Base-by-base conservation (phyloP, 2,329 filamentous ascomycete genomes). In the Seiridium unicorne region DNA sequence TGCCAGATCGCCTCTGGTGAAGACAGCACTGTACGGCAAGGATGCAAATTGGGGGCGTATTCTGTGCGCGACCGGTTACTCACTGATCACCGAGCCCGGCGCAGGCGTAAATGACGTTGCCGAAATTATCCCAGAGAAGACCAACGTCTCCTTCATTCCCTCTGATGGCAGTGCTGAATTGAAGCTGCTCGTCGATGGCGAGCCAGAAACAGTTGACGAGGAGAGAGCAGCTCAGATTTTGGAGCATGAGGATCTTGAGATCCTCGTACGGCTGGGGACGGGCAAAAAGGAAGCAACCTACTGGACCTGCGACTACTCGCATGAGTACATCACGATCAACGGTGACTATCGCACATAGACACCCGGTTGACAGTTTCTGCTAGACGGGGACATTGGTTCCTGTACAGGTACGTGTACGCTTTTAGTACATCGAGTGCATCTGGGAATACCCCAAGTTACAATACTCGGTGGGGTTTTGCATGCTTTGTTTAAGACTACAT, bases 41-140 rank as follows among this genome's bases (percentile, higher is more conserved):
- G 95, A 99, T 73, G 95, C 95, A 18, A 99, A 99, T 81, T 99
- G 95, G 95, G 95, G 95, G 40, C 92, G 95, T 58, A 96, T 99
- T 63, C 84, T 98, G 35, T 98, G 95, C 74, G 94, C 95, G 1
- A 93, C 93, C 4, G 95, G 95, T 3, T 98, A 98, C 73, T 81
- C 86, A 11, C 77, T 87, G 51, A 81, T 89, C 63, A 84, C 82
- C 2, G 84, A 85, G 65, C 85, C 84, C 0, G 84, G 83, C 1
- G 38, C 80, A 67, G 76, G 80, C n/a, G 73, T 79, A 44, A 84
- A 81, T 60, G 85, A 88, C 1, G 86, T 89, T 1, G 79, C 81
- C 1, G 85, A 86, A 51, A 84, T 95, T 57, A 77, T 84, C 0
- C 89, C 71, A 1, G 84, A 88, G 64, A 84, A 84, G 70, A 94